Percentiles rank a stretch among this genome's conserved stretches.
phyloP scores from a whole-genome alignment of 371 early-diverging fungal genomes.

The Actinomucor elegans region DNA sequence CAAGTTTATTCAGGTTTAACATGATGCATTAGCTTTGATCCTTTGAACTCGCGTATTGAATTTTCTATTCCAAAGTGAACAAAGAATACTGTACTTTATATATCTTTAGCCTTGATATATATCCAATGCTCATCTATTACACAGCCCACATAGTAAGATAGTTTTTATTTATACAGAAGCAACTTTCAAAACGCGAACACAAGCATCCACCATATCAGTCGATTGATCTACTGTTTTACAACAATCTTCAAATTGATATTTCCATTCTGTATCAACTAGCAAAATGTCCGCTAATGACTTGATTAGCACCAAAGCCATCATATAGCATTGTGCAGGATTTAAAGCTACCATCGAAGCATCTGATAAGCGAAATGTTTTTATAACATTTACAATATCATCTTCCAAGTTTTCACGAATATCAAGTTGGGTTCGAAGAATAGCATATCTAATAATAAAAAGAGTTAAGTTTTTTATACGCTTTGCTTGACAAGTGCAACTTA shows the following conservation, averaged over 20 bases:
- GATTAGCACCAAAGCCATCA: slow-evolving; percentile 46
- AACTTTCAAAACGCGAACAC: slow-evolving; percentile 41
- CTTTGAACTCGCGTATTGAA: too few relatives aligned
- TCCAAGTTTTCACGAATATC: slow-evolving; percentile 31
- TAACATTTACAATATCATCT: slow-evolving; percentile 46
- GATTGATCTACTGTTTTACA: slow-evolving; percentile 36
- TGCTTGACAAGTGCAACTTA: slow-evolving; percentile 16
- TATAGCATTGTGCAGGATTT: slow-evolving; percentile 44
- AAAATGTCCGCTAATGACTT: slow-evolving; percentile 35
- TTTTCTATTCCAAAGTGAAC: too few relatives aligned
- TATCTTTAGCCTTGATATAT: too few relatives aligned
- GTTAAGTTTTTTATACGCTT: not conserved
- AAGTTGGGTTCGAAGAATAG: slow-evolving; percentile 36
- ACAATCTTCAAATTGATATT: slow-evolving; percentile 31
- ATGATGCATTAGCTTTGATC: too few relatives aligned
- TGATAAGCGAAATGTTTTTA: slow-evolving; percentile 43
- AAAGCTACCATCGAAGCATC: slow-evolving; percentile 44
- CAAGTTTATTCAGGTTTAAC: too few relatives aligned
- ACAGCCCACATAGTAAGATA: too few relatives aligned
- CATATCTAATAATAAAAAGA: slow-evolving; percentile 23
- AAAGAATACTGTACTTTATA: too few relatives aligned
- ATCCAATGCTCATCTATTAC: too few relatives aligned
- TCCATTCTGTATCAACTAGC: slow-evolving; percentile 17
- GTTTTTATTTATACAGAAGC: slow-evolving; percentile 33
- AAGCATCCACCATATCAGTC: slow-evolving; percentile 42